phyloP scores from a whole-genome alignment of 164 flowering plant species.

The Umbilicus rupestris region DNA sequence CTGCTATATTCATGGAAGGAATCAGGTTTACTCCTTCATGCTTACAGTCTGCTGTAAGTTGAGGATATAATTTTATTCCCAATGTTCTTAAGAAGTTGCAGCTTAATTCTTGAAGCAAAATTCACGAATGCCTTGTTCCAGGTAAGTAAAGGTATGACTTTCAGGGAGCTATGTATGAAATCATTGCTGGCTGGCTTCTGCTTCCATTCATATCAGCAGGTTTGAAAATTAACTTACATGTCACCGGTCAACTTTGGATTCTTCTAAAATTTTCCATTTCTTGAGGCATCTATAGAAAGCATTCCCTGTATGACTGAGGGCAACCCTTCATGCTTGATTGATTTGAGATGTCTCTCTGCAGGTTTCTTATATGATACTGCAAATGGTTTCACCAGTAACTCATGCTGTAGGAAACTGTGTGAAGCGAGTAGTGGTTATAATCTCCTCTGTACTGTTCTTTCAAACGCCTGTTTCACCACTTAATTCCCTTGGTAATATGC shows the following conservation, averaged over 20 bases:
- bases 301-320: background rate
- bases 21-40: constrained; percentile 57
- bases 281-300: background rate
- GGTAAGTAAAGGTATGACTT: constrained; percentile 40
- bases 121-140: constrained; percentile 12
- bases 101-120: background rate
- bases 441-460: constrained; percentile 47
- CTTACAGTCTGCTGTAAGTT: constrained; percentile 55
- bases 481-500: constrained; percentile 35
- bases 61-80: no score
- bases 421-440: constrained; percentile 49
- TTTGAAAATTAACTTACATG: background rate
- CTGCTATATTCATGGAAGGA: constrained; percentile 57
- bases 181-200: constrained; percentile 38
- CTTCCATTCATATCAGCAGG: constrained; percentile 56
- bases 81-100: background rate
- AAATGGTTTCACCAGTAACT: constrained; percentile 46
- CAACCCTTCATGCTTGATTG: background rate
- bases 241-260: background rate
- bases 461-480: constrained; percentile 35
- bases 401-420: constrained; percentile 49
- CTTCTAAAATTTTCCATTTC: background rate
- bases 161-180: constrained; percentile 29
- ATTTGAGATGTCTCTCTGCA: constrained; percentile 13
- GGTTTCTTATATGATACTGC: constrained; percentile 45